A percentile compares a stretch with the other conserved stretches of the same genome.
These are phyloP conservation scores for Globisporangium paroecandrum DNA, from an alignment of 352 stramenopile genomes.

Conservation along the genomic window DNA sequence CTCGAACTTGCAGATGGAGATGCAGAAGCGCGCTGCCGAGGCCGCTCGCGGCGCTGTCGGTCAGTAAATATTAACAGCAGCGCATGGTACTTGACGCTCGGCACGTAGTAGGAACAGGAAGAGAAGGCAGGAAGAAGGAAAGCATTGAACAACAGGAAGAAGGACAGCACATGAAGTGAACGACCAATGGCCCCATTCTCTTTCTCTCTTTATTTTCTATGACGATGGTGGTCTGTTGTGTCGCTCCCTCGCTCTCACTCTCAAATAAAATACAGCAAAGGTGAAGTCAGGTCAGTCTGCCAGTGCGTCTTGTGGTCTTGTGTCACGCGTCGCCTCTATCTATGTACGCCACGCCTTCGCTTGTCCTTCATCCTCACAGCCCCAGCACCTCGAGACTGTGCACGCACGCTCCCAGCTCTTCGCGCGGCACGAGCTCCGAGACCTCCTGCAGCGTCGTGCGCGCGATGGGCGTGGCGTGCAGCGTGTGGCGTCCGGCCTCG, in stretches of 20 bases:
- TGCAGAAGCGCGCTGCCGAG: slow-evolving; percentile 84
- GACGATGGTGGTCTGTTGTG: neutral
- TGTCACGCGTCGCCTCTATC: neutral
- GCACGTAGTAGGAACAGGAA: neutral
- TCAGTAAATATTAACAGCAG: slow-evolving; percentile 10
- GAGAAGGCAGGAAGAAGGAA: neutral
- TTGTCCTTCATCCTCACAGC: slow-evolving; percentile 11
- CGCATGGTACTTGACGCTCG: neutral
- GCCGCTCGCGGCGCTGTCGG: slow-evolving; percentile 59
- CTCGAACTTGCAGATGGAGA: slow-evolving; percentile 85
- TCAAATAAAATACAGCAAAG: slow-evolving; percentile 8
- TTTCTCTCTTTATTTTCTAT: neutral
- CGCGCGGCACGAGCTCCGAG: slow-evolving; percentile 38
- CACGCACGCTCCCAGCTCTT: slow-evolving; percentile 55
- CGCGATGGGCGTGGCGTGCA: slow-evolving; percentile 77
- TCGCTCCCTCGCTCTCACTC: neutral
- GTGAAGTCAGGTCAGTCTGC: neutral
- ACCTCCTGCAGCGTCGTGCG: slow-evolving; percentile 73
- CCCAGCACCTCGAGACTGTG: slow-evolving; percentile 32
- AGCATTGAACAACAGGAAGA: neutral
- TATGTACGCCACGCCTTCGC: neutral
- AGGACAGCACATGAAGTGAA: neutral
- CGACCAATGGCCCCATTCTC: slow-evolving; percentile 1
- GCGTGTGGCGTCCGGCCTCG: slow-evolving; percentile 77
- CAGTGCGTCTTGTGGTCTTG: neutral